These are phyloP conservation scores for Corylus americana DNA, from an alignment of 306 rosid genomes.

Conservation along the genomic window DNA sequence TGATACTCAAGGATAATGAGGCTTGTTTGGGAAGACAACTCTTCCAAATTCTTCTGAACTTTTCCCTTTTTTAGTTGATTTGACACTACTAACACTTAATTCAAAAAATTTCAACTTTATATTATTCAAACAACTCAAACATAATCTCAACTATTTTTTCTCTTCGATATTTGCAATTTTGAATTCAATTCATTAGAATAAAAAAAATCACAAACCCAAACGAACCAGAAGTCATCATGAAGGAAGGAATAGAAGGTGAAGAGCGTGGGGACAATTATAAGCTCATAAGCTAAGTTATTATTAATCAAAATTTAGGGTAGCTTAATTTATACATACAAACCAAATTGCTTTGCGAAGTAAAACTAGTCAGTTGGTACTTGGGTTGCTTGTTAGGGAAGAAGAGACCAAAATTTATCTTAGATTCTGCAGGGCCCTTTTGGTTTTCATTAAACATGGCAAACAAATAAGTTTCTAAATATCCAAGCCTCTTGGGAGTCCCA, in stretches of 20 bases:
- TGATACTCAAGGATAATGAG: neutral
- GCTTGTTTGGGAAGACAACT: no score
- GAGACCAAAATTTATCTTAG: slow-evolving; percentile 44
- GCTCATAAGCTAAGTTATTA: neutral
- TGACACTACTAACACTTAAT: no score
- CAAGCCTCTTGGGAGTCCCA: slow-evolving; percentile 51
- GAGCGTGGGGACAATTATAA: neutral
- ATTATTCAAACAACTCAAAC: no score
- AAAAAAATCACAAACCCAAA: no score
- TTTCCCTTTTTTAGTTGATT: no score
- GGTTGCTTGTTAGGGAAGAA: slow-evolving; percentile 31
- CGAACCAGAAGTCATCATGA: no score
- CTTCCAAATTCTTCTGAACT: no score
- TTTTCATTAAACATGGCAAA: slow-evolving; percentile 56
- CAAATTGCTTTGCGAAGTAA: slow-evolving; percentile 5
- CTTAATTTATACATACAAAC: neutral
- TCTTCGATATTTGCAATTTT: no score
- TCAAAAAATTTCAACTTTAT: no score
- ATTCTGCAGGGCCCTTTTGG: slow-evolving; percentile 9
- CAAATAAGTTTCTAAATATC: slow-evolving; percentile 33
- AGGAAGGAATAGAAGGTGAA: neutral
- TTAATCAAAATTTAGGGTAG: no score
- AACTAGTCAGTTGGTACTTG: slow-evolving; percentile 35
- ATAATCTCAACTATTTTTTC: no score
- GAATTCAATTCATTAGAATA: no score